Evolutionary conservation across 2,329 filamentous ascomycete species (phyloP), one percentile per base, ranked within the genome.

Genomic region (Nigrospora sphaerica): DNA sequence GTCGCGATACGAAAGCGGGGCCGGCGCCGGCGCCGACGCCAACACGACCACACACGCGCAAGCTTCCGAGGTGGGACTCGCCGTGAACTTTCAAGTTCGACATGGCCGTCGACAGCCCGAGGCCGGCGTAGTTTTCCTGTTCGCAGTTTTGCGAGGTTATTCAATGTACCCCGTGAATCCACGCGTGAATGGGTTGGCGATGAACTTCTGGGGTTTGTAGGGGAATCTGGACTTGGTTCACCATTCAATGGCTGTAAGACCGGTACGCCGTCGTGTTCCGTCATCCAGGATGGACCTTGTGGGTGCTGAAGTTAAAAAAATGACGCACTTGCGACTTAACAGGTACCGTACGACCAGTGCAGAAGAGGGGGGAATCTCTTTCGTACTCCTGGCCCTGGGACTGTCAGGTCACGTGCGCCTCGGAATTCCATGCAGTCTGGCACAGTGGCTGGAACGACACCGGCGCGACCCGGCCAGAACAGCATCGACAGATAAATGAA

Each of bases 221-320:
- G 40, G 40, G 40, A 42, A 42, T 42, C 40, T 42, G 40, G 17
- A 42, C 40, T 28, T 9, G 40, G 32, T 16, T 42, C 40, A 42
- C 34, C 40, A 42, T 42, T 34, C 40, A 42, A 42, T 17, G 23
- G 34, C 40, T 42, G 40, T 42, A 42, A 19, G 40, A n/a, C 32
- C 19, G 14, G 32, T 10, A 42, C 16, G 13, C 17, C 13, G 9
- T 32, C 23, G 40, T 34, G 40, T 34, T 34, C 32, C 16, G 34
- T 42, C 40, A 42, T 42, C 12, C 32, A 33, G 40, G 12, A 18
- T 3, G 37, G 37, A 4, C 23, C 12, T 10, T n/a, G 14, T 39
- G 18, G 23, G 16, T 36, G 16, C 14, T n/a, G 32, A 42, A 23
- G 16, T 7, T 32, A 13, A 33, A 34, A 34, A 32, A 19, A 23